Base-by-base conservation (phyloP, 352 stramenopile species). In the Phytophthora litchii region DNA sequence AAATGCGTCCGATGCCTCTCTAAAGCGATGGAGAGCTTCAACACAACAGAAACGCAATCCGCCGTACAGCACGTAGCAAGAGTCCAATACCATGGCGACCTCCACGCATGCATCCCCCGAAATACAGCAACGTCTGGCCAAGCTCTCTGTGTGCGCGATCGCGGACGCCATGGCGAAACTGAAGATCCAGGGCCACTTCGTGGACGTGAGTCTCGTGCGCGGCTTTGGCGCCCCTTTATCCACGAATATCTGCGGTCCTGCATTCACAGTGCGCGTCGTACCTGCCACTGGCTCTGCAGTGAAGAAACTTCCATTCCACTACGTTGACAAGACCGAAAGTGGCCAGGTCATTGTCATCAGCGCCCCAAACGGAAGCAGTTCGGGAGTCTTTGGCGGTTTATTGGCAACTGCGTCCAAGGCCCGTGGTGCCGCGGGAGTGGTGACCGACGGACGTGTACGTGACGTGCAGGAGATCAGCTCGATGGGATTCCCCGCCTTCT, bases 271-370 rank as follows among this genome's bases (percentile, higher is more conserved):
- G 50, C 89, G 88, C 57, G 69, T 91, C 21, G 83, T 94, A 59
- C 80, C 84, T 1, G 71, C 71, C 29, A 91, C 79, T 23, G 82
- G 84, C 16, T 25, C 76, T 11, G 14, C 12, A 48, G 44, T 67
- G 7, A 47, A 42, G 14, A 67, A 67, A 14, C 5, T 61, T 0
- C 29, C 79, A 31, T 89, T 88, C 57, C 86, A 89, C 72, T 92
- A 94, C 55, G 72, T 94, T 13, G 83, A 92, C 60, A 88, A 78
- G 50, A 70, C 77, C 13, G 81, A 91, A 32, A 78, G 78, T 56
- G 83, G 85, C 9, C 80, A 92, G 27, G 83, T 94, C 19, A 77
- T 94, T 32, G 85, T 92, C 14, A 91, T 94, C 36, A 91, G 80
- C 37, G 74, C 85, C 7, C 85, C 85, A 0, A 49, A 66, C 12